Evolutionary conservation across 73 alveolate species (phyloP), one percentile per base, ranked within the genome.

Genomic region (Strombidium stylifer): DNA sequence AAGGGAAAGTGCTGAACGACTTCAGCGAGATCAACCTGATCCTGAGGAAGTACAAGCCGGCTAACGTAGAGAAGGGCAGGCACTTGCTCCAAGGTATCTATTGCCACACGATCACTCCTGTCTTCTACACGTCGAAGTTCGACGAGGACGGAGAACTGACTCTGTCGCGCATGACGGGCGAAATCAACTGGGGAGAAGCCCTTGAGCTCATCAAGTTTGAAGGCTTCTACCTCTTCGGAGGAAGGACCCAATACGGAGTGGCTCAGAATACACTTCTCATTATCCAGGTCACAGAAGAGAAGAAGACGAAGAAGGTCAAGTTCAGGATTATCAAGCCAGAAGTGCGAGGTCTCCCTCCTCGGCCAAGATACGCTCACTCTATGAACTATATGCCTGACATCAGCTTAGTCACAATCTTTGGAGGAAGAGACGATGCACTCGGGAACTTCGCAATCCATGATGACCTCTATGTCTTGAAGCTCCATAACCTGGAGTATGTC

Each of bases 221-320:
- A 69, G 99, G 99, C 19, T 77, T 94, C 30, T 94, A 82, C 68
- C 48, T 94, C 11, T 94, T 89, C 73, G 99, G 99, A 46, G 99
- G 99, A 21, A 84, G 84, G 65, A 49, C 74, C 52, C 65, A 68
- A 45, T 82, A 84, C 18, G 92, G 94, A 2, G 84, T 80, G 31
- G 89, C 94, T 32, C 44, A 71, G 11, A 82, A 84, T 68, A 69
- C 87, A 70, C 76, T 94, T 41, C 73, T 82, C 74, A 74, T 90
- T 0, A 53, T 94, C 51, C 49, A 70, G 10, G 69, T 94, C 45
- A 96, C 97, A 2, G 59, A 58, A 44, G 82, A 90, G 31, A 10
- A 4, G 87, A 89, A 0, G 41, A 73, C 37, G 89, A 42, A 15
- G 24, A 49, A n/a, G n/a, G n/a, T 21, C 60, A 67, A 3, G 39